Evolutionary conservation across 2,329 filamentous ascomycete species (phyloP), one percentile per base, ranked within the genome.

Genomic region (Aureobasidium sp.): DNA sequence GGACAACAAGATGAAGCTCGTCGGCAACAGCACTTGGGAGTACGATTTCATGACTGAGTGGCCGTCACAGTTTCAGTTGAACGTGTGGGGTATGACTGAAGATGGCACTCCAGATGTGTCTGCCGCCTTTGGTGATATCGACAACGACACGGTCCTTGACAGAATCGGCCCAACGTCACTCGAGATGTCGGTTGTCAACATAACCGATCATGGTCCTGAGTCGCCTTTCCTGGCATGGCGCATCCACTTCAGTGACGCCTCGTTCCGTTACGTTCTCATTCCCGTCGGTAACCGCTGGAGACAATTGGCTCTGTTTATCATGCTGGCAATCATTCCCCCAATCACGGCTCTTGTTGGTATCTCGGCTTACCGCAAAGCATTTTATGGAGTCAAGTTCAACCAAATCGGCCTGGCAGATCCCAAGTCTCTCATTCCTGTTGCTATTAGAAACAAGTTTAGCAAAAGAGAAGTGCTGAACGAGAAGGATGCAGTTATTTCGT

Each of bases 61-160:
- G 81, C 86, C 86, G 4, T 80, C 82, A 2, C 74, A 80, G 49
- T 81, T 84, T 63, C 84, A 87, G 68, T 73, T 87, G 63, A 88
- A 87, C 66, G 78, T 86, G 6, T 88, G 86, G 85, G 86, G 85
- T 60, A 84, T 87, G 70, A 85, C 87, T 67, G 79, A 81, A 0
- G 80, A 87, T 70, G 84, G 84, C n/a, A 74, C 81, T 65, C 85
- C 85, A 0, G 85, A 88, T 70, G 78, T 84, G 63, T 80, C 80
- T 11, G 79, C 77, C 57, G 80, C 85, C 1, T 82, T 80, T 64
- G 86, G 86, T 34, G 85, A 88, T 69, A 79, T 85, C n/a, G 82
- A 88, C 68, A 76, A 76, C 29, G 85, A 87, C 68, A 77, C 77
- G 1, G 76, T 87, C 5, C 73, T 87, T 22, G 86, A 88, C 69